A percentile compares a stretch with the other conserved stretches of the same genome.
Evolutionary conservation across 345 rosid species (phyloP).

Genomic region (Dimocarpus longan): DNA sequence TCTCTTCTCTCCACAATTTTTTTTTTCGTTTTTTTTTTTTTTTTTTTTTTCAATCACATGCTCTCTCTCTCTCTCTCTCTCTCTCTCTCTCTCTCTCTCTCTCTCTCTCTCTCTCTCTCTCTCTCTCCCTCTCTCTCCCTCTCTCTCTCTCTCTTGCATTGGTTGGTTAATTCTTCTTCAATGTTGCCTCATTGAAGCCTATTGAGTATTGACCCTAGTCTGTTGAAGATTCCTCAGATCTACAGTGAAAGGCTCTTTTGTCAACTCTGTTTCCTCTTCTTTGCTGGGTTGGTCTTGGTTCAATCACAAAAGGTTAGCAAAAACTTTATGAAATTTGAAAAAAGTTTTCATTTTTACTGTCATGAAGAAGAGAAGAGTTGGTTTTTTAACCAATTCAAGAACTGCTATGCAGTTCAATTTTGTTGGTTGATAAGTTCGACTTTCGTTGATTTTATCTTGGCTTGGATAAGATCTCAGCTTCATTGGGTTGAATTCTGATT

Average conservation of each 20-base stretch:
- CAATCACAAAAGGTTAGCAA: slow-evolving; percentile 32
- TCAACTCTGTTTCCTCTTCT: slow-evolving; percentile 22
- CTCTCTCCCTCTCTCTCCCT: slow-evolving; percentile 11
- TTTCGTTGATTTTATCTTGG: not conserved
- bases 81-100: slow-evolving; percentile 4
- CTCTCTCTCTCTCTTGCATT: slow-evolving; percentile 5
- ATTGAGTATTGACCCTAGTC: slow-evolving; percentile 34
- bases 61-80: slow-evolving; percentile 5
- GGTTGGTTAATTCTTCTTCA: slow-evolving; percentile 27
- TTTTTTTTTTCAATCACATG: slow-evolving; percentile 56
- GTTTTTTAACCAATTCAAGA: slow-evolving; percentile 15
- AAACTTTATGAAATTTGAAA: not conserved
- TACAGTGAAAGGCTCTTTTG: slow-evolving; percentile 36
- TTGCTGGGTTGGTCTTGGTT: slow-evolving; percentile 26
- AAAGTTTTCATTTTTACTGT: not conserved
- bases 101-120: slow-evolving; percentile 26
- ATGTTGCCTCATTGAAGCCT: slow-evolving; percentile 35
- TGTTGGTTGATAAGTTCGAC: slow-evolving; percentile 4
- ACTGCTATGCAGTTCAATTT: not conserved
- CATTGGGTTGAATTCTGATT: slow-evolving; percentile 11
- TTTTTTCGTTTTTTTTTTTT: slow-evolving; percentile 24
- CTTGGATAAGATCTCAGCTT: slow-evolving; percentile 2
- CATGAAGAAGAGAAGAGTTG: not conserved
- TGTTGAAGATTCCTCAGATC: slow-evolving; percentile 51
- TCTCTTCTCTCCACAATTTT: slow-evolving; percentile 35